Percentiles rank a stretch among this genome's conserved stretches.
Evolutionary conservation across 352 stramenopile species (phyloP).

Genomic region (Phytophthora foliorum): DNA sequence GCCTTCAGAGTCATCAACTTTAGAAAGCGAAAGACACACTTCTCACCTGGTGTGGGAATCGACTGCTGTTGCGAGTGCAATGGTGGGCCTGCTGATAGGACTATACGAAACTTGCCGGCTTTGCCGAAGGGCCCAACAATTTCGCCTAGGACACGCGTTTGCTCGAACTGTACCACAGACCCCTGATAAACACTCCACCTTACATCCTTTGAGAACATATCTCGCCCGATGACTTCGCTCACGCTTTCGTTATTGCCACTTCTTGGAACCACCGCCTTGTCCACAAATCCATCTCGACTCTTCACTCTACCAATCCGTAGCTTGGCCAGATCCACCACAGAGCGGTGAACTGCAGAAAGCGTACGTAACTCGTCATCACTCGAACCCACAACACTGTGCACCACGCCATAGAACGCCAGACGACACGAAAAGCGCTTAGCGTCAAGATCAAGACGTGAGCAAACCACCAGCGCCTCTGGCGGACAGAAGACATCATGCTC

Average conservation of each 20-base stretch:
- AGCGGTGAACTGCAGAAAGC: conserved; percentile 17
- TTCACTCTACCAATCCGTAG: conserved; percentile 77
- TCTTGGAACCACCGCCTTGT: conserved; percentile 50
- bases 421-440: conserved; percentile 70
- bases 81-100: conserved; percentile 23
- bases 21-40: conserved; percentile 66
- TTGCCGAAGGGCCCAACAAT: conserved; percentile 87
- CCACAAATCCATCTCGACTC: conserved; percentile 62
- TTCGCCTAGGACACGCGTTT: conserved; percentile 43
- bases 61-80: neutral
- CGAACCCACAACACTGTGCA: conserved; percentile 52
- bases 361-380: conserved; percentile 19
- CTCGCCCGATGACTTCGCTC: conserved; percentile 62
- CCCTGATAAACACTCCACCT: conserved; percentile 73
- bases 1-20: conserved; percentile 60
- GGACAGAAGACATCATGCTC: conserved; percentile 73
- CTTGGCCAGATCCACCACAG: conserved; percentile 32
- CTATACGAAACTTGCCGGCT: conserved; percentile 78
- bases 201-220: conserved; percentile 85
- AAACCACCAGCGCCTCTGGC: conserved; percentile 64
- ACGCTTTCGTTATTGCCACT: conserved; percentile 6
- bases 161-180: conserved; percentile 58
- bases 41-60: conserved; percentile 46
- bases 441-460: conserved; percentile 79
- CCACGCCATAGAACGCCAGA: conserved; percentile 73